phyloP scores from a whole-genome alignment of 352 stramenopile genomes.

The Pythium pectinolyticum region DNA sequence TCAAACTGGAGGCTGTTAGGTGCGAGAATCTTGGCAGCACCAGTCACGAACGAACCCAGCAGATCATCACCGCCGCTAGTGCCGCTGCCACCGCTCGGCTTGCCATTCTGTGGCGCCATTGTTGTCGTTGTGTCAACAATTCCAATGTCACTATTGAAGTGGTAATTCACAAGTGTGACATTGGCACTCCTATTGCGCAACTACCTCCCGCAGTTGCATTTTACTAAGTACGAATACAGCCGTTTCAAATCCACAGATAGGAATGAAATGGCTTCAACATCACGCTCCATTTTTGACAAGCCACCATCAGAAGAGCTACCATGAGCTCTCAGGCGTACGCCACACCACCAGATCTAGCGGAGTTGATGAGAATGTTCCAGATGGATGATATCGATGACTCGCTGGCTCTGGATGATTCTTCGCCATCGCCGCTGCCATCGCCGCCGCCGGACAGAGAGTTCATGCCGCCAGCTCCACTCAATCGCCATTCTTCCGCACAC shows the following conservation, averaged over 20 bases:
- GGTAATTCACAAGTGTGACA: conserved; percentile 5
- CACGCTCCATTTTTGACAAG: background rate
- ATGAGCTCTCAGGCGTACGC: conserved; percentile 29
- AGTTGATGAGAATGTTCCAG: conserved; percentile 52
- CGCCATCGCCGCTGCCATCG: background rate
- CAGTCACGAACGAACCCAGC: conserved; percentile 40
- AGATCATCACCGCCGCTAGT: conserved; percentile 13
- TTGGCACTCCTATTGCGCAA: background rate
- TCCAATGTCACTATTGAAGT: background rate
- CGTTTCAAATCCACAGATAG: conserved; percentile 14
- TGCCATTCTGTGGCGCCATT: conserved; percentile 16
- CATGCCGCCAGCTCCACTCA: background rate
- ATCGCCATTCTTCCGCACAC: background rate
- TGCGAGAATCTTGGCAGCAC: conserved; percentile 51
- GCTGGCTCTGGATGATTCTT: background rate
- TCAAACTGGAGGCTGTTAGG: conserved; percentile 79
- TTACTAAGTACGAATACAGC: conserved; percentile 28
- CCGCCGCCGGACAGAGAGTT: background rate
- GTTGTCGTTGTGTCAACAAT: background rate
- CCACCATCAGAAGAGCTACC: background rate
- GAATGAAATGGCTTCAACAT: conserved; percentile 1
- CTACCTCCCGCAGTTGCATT: background rate
- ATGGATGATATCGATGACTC: conserved; percentile 19
- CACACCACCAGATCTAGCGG: conserved; percentile 41
- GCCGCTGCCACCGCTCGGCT: background rate